phyloP scores from a whole-genome alignment of 1,139 yeast species.

The Kurtzmaniella natalensis region DNA sequence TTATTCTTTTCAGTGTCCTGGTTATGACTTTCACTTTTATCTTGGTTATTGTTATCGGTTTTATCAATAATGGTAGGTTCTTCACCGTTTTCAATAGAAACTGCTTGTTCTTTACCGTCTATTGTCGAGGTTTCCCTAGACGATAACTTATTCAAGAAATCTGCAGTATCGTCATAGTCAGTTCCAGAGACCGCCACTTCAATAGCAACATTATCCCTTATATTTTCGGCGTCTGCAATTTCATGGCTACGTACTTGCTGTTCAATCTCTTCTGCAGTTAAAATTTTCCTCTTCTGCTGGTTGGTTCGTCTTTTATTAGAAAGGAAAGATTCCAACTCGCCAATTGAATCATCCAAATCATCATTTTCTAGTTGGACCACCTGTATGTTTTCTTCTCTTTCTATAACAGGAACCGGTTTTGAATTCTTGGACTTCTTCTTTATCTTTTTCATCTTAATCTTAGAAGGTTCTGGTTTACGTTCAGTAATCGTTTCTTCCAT shows the following conservation, averaged over 20 bases:
- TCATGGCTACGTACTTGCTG: slow-evolving; percentile 34
- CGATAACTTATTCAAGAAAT: slow-evolving; percentile 44
- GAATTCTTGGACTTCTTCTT: slow-evolving; percentile 25
- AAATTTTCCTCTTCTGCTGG: slow-evolving; percentile 23
- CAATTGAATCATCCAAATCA: slow-evolving; percentile 34
- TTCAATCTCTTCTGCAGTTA: slow-evolving; percentile 47
- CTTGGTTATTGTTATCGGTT: background rate
- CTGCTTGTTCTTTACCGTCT: background rate
- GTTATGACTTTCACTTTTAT: background rate
- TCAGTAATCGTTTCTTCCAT: slow-evolving; percentile 16
- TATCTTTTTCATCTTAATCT: slow-evolving; percentile 46
- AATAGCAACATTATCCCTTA: slow-evolving; percentile 15
- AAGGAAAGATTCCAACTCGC: slow-evolving; percentile 37
- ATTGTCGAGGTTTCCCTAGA: background rate
- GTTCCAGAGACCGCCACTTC: slow-evolving; percentile 18
- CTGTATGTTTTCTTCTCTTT: slow-evolving; percentile 20
- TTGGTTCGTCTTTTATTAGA: slow-evolving; percentile 36
- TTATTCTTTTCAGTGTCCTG: background rate
- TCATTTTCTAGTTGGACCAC: slow-evolving; percentile 25
- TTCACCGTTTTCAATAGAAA: background rate
- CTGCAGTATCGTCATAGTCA: slow-evolving; percentile 54
- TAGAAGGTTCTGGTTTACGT: slow-evolving; percentile 17
- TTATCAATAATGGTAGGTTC: background rate
- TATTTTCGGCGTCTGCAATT: slow-evolving; percentile 26
- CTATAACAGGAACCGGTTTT: slow-evolving; percentile 11